Evolutionary conservation across 129 eudicot genomes (phyloP).

Genomic region (Tanacetum coccineum): DNA sequence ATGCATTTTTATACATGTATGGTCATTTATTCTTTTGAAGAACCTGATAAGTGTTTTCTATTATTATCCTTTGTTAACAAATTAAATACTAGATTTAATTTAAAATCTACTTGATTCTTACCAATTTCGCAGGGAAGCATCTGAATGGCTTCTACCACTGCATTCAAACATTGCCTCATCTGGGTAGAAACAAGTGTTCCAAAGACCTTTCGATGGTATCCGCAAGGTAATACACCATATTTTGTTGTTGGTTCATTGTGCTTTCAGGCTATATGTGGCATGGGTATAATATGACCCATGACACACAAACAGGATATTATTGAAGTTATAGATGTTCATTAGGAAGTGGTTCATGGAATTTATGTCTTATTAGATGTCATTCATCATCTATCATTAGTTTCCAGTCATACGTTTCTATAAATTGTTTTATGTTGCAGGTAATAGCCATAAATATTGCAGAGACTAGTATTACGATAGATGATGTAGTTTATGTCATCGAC

Average conservation of each 20-base stretch:
- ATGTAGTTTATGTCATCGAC: slow-evolving; percentile 94
- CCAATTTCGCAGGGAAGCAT: slow-evolving; percentile 73
- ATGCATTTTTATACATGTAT: slow-evolving; percentile 72
- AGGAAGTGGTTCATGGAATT: too few relatives aligned
- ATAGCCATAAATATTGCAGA: slow-evolving; percentile 98
- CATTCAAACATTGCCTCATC: slow-evolving; percentile 88
- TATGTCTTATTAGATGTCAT: background rate
- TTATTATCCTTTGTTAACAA: too few relatives aligned
- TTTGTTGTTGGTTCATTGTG: too few relatives aligned
- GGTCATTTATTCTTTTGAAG: too few relatives aligned
- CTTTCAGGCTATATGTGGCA: too few relatives aligned
- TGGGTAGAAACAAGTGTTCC: slow-evolving; percentile 82
- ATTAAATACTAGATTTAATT: too few relatives aligned
- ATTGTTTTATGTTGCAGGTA: slow-evolving; percentile 46
- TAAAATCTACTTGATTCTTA: too few relatives aligned
- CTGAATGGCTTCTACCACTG: slow-evolving; percentile 87
- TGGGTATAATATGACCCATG: too few relatives aligned
- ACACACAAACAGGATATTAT: too few relatives aligned
- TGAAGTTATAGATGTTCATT: too few relatives aligned
- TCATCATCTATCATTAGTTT: background rate
- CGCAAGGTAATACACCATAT: too few relatives aligned
- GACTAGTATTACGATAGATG: slow-evolving; percentile 97
- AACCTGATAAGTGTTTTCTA: too few relatives aligned
- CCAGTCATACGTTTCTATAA: slow-evolving; percentile 8
- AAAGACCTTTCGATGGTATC: slow-evolving; percentile 57